Evolutionary conservation across 2,329 filamentous ascomycete species (phyloP), one percentile per base, ranked within the genome.

Genomic region (Alternaria arbusti): DNA sequence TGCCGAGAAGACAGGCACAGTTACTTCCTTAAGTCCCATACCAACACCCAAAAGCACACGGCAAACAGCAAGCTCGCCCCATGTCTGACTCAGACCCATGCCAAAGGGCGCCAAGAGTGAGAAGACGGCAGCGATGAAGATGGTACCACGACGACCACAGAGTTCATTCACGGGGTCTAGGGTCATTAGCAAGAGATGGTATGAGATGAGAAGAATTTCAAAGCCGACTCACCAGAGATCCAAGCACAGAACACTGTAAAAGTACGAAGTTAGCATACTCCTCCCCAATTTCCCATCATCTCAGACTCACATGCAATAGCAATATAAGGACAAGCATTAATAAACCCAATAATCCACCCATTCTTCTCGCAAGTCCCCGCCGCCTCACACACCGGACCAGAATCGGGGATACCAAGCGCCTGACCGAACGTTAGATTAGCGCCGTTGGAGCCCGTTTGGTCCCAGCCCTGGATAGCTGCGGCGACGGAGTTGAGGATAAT

Each of bases 401-500:
- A 59, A 45, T 78, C 74, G 5, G 74, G 70, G 22, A 78, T 77
- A 28, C 74, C 72, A 32, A 77, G 72, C 0, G 71, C 67, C 0
- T 76, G 63, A 0, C 87, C 87, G 67, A 90, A 90, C 57, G 85
- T 85, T 65, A 90, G 80, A 65, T 88, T 90, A 40, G 88, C 88
- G 40, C 78, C 78, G 56, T 77, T 74, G n/a, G 72, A 74, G 5
- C 70, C 73, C 6, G 88, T 90, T 75, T 90, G 88, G 70, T 90
- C 88, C 89, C 88, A 90, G 20, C 89, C 88, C 32, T 83, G 79
- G 26, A 91, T 88, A n/a, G 89, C 89, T 6, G 90, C 90, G 44
- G 88, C 89, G 58, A 92, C 87, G 11, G 90, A 91, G 75, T 89
- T 91, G 36, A 88, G 86, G 8, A 88, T 80, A 66, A 92, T 89